phyloP scores from a whole-genome alignment of 140 eudicot genomes.

The Ambrosia hybrid region DNA sequence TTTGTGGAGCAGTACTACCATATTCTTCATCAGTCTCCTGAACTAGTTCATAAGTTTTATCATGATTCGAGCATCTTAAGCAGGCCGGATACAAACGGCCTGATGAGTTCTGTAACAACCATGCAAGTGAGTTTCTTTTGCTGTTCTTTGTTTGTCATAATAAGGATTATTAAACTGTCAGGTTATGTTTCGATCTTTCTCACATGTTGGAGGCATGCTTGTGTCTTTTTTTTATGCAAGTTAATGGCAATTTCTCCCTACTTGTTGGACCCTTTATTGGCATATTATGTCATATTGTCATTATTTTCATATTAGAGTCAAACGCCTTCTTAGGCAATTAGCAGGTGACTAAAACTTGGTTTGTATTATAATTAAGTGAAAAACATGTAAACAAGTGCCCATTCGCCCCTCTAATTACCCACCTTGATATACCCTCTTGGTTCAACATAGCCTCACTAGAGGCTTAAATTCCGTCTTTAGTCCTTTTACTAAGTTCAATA shows the following conservation, averaged over 20 bases:
- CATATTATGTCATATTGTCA: neutral
- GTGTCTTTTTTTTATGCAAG: neutral
- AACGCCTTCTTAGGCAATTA: too few species aligned
- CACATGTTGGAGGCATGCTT: neutral
- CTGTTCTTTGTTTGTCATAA: neutral
- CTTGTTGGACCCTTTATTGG: neutral
- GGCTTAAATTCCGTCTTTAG: too few species aligned
- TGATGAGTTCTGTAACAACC: slow-evolving; percentile 67
- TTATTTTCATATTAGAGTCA: too few species aligned
- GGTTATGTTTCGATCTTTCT: neutral
- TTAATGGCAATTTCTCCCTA: neutral
- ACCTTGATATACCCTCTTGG: too few species aligned
- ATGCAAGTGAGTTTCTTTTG: slow-evolving; percentile 58
- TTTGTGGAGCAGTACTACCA: slow-evolving; percentile 87
- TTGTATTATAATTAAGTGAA: too few species aligned
- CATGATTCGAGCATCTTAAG: slow-evolving; percentile 80
- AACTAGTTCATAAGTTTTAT: slow-evolving; percentile 64
- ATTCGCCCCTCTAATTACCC: too few species aligned
- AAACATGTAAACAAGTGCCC: too few species aligned
- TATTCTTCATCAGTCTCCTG: slow-evolving; percentile 81
- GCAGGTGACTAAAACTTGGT: too few species aligned
- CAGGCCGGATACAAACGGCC: slow-evolving; percentile 63
- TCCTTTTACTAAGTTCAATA: too few species aligned
- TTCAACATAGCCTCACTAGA: too few species aligned
- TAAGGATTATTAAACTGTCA: neutral